Evolutionary conservation across 1,284 basidiomycete genomes (phyloP), one percentile per base, ranked within the genome.

Genomic region (Flammula alnicola): DNA sequence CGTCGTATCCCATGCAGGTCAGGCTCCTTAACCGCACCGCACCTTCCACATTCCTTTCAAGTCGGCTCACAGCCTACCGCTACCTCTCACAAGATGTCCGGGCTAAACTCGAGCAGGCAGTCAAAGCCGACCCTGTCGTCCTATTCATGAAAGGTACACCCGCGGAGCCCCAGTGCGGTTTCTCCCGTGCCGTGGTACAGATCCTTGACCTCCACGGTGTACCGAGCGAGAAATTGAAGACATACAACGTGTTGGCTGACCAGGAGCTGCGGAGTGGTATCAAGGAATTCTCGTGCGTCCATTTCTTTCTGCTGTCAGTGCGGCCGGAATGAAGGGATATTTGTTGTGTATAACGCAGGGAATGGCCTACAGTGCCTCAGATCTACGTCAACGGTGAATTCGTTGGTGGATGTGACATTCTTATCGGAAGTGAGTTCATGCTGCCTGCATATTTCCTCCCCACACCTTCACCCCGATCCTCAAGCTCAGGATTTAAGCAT

Each of bases 321-420:
- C n/a, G 29, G 6, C 3, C 8, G 27, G 11, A 33, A 20, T 53
- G 27, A 45, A 36, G 25, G 14, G 14, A 9, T 27, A 43, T 48
- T 38, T n/a, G 16, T 41, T 37, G 14, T 45, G 40, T 23, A 30
- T 44, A 3, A 36, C 23, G 6, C 63, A 96, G 93, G 38, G 92
- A 95, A 63, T 99, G 96, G 96, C 96, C 96, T 12, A 99, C 96
- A 14, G 89, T 99, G 58, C 97, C 97, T 9, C 96, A 99, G 69
- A 73, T 99, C 7, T 99, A 97, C 66, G 79, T 98, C 32, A 86
- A 92, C 50, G 95, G 95, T 20, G 95, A 98, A 67, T 99, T 99
- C 63, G 80, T 98, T 23, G 96, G 96, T 39, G 96, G 96, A 40
- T 98, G 95, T 68, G 96, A 99, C 72, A 98, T 98, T 62, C 75